Evolutionary conservation across 1,139 yeast genomes (phyloP).

Genomic region (Arxiozyma heterogenica): DNA sequence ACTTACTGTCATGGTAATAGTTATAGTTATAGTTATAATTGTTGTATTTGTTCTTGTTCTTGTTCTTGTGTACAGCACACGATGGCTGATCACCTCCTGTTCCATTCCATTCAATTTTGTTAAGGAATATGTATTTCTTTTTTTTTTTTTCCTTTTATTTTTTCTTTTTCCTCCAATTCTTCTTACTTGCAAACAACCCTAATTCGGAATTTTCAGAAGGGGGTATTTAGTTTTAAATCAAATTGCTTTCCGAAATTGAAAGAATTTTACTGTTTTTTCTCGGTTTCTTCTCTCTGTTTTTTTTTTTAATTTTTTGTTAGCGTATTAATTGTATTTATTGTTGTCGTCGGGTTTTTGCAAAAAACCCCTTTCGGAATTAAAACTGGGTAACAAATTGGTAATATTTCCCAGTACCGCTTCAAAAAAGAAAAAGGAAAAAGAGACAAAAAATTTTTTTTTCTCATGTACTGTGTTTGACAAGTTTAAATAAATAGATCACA

Average conservation of each 20-base stretch:
- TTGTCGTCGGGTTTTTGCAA: neutral
- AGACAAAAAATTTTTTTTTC: no score
- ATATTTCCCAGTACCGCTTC: neutral
- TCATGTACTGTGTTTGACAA: neutral
- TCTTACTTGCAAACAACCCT: neutral
- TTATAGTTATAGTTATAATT: neutral
- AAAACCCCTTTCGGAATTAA: neutral
- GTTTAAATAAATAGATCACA: neutral
- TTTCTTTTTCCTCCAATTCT: neutral
- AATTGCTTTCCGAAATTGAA: neutral
- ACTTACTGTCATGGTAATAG: neutral
- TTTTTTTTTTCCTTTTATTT: neutral
- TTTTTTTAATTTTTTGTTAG: neutral
- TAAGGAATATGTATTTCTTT: neutral
- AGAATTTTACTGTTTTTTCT: no score
- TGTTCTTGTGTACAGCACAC: neutral
- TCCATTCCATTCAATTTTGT: neutral
- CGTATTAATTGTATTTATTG: no score
- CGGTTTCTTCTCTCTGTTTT: neutral
- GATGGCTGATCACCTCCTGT: neutral
- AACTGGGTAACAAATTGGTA: neutral
- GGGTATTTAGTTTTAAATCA: neutral
- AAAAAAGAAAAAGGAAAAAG: no score
- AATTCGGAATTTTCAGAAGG: neutral
- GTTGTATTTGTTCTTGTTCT: no score